Evolutionary conservation across 2,329 filamentous ascomycete genomes (phyloP), one percentile per base, ranked within the genome.

Genomic region (Microdochium paspali): DNA sequence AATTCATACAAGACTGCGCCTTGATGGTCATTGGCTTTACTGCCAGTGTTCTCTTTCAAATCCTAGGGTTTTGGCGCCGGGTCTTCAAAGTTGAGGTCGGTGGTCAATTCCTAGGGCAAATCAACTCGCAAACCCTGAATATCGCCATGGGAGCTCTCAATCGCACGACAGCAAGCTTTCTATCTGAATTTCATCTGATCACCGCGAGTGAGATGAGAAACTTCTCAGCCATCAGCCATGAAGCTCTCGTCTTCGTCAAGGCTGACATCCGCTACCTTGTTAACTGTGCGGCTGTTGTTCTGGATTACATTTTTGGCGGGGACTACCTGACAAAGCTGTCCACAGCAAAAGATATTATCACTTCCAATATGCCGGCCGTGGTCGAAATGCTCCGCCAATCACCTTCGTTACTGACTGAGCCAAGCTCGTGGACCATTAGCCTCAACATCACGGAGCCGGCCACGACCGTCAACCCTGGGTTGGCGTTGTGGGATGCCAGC

Each of bases 201-300:
- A 71, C 74, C 1, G 58, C 65, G 4, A 70, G 78, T 2, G 85
- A 90, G 58, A 78, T 90, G 47, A 84, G 84, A 45, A 81, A 84
- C 57, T 90, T 90, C 57, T 90, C 86, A 0, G 82, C 85, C 42
- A 70, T 86, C 54, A 89, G 85, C 49, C 86, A 90, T 58, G 79
- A 82, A 49, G 82, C 86, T 9, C 67, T 90, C 28, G 68, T 80
- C 35, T 64, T 71, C 3, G 69, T 88, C 49, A 81, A 86, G 59
- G 65, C 65, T 26, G 68, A 77, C 26, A 63, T 84, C 25, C 58
- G 61, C 3, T 55, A 63, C 10, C 57, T 70, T 1, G 55, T 77
- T 6, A 61, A 66, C 2, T 57, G 64, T 4, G 46, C 74, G 1
- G 70, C 68, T 20, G 54, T 59, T 4, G 50, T 61, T 0, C 35